Percentiles rank a stretch among this genome's conserved stretches.
These are phyloP conservation scores for Pseudogymnoascus sp. DNA, from an alignment of 2,329 filamentous ascomycete genomes.

Conservation along the genomic window DNA sequence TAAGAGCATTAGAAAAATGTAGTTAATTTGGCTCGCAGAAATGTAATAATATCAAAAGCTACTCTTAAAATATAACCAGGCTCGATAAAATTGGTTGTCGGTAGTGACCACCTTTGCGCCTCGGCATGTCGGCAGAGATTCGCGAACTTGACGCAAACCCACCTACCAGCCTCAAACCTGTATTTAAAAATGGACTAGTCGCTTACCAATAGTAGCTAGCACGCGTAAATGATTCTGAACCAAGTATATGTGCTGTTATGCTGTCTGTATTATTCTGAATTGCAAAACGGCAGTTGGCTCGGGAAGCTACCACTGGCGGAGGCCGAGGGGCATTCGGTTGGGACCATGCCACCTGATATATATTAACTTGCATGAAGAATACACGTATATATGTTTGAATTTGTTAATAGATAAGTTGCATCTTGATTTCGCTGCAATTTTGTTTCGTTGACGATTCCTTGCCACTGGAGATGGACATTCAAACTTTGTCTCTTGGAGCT, in stretches of 20 bases:
- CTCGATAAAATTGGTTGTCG: neutral
- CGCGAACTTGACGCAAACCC: neutral
- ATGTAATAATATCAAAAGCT: neutral
- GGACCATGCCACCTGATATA: neutral
- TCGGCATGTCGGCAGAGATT: conserved; percentile 1
- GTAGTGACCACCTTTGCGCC: neutral
- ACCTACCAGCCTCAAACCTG: neutral
- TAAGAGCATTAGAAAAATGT: neutral
- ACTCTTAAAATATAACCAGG: neutral
- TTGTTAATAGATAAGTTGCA: neutral
- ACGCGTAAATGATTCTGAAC: neutral
- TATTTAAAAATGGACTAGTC: neutral
- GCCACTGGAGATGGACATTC: conserved; percentile 12
- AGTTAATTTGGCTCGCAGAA: neutral
- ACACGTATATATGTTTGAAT: neutral
- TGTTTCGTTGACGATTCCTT: conserved; percentile 18
- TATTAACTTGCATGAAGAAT: neutral
- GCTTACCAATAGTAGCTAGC: neutral
- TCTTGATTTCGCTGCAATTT: neutral
- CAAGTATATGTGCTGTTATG: neutral
- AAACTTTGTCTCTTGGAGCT: conserved; percentile 26
- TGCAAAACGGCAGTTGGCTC: neutral
- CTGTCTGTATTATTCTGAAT: neutral
- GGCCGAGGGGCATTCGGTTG: neutral
- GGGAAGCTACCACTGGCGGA: neutral